A percentile compares a stretch with the other conserved stretches of the same genome.
These are phyloP conservation scores for Schizopora paradoxa DNA, from an alignment of 1,284 basidiomycete genomes.

Conservation along the genomic window DNA sequence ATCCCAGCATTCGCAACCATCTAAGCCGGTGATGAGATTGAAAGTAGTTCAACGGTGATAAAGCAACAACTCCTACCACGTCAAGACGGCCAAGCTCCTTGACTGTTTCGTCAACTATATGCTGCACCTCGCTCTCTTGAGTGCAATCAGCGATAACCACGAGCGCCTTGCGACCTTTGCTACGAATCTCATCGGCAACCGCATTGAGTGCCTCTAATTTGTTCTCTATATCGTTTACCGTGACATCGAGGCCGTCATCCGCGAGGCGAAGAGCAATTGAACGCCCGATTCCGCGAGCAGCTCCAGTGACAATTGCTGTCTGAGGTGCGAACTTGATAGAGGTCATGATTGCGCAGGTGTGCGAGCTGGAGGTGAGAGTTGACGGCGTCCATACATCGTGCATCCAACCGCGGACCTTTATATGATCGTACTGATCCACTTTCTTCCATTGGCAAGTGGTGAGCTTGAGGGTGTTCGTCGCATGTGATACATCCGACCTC, in stretches of 20 bases:
- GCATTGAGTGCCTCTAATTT: constrained; percentile 26
- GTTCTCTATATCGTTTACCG: constrained; percentile 19
- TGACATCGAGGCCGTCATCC: constrained; percentile 19
- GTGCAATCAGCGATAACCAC: constrained; percentile 32
- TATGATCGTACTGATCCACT: no score
- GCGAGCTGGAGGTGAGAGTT: no score
- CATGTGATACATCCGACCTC: no score
- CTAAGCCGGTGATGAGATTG: no score
- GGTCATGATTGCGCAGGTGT: no score
- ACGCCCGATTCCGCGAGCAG: constrained; percentile 24
- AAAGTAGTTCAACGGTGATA: no score
- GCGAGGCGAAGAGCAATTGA: constrained; percentile 18
- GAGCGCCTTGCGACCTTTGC: constrained; percentile 26
- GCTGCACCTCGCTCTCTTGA: constrained; percentile 32
- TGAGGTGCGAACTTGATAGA: constrained; percentile 8
- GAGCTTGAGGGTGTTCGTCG: no score
- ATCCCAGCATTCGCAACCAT: no score
- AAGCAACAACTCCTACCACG: no score
- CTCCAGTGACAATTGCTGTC: constrained; percentile 12
- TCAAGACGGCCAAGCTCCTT: constrained; percentile 28
- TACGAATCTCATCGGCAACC: constrained; percentile 29
- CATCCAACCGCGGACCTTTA: no score
- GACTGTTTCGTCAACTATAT: constrained; percentile 31
- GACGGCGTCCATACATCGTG: no score
- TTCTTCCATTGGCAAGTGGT: no score